Base-by-base conservation (phyloP, 2,329 filamentous ascomycete species). In the Rutstroemia sp. region DNA sequence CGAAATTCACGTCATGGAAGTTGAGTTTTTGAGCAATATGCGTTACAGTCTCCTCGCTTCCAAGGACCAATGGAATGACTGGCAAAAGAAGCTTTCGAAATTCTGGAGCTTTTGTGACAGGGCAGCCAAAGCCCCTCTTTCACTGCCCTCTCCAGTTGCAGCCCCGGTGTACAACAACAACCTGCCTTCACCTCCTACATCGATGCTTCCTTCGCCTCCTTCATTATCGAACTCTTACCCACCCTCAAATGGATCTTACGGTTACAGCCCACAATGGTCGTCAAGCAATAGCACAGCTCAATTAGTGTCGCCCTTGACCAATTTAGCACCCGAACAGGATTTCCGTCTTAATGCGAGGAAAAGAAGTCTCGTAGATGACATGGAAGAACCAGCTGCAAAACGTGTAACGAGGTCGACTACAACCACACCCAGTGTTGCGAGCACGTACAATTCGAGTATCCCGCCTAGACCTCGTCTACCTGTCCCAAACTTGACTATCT, bases 11-110 rank as follows among this genome's bases (percentile, higher is more conserved):
- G 88, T 96, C 46, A 99, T 99, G 94, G 94, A 99, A 71, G 94
- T 99, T n/a, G 94, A 99, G 71, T 99, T 99, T 66, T 77, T 99
- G 61, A 96, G 92, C 77, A 97, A 97, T 72, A 95, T 99, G 86
- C 85, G 92, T 67, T 99, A 97, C 73, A 91, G 90, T 65, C 77
- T 99, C 7, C 85, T 92, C 69, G 90, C 90, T 3, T 95, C 92
- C 3, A 86, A 90, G 68, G 79, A 84, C 53, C 83, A 96, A 70
- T 99, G 94, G 94, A 79, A 84, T 49, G 80, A 85, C 54, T 97
- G 94, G 94, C 85, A 96, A 66, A 76, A 78, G 60, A 91, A 91
- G 70, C 77, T 97, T 54, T 81, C 87, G 52, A 87, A 86, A 63
- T 96, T 96, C 69, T 85, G 86, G 62, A 83, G 86, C 52, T 96